Base-by-base conservation (phyloP, 176 grass and related monocot genomes). In the Lolium multiflorum region DNA sequence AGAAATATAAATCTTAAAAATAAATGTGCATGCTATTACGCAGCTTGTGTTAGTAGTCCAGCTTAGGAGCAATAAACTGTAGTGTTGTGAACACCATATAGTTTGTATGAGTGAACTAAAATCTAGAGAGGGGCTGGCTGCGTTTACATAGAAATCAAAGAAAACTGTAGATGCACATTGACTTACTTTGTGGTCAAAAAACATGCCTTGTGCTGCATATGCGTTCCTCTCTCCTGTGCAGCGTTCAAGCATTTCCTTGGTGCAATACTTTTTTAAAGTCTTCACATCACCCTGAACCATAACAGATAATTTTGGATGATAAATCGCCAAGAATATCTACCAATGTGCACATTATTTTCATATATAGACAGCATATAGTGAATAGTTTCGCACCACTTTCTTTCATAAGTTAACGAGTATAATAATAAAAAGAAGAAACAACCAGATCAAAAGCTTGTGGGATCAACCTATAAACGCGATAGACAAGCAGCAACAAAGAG, bases 181-280 rank as follows among this genome's bases (percentile, higher is more conserved):
- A 44, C 82, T 50, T 92, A 95, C 96, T 82, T 98, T 98, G 84
- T 95, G 94, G 84, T 98, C 81, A 71, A 95, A 98, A 85, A 95
- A 95, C 68, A 98, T 92, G 89, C 86, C 89, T 76, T 98, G 96
- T 77, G 89, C 81, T 86, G 92, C 81, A 86, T 98, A 98, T 73
- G 91, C 91, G 67, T 85, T 86, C 75, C 88, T 92, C 75, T 98
- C 93, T 56, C 96, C 96, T 91, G 94, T 92, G 86, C 96, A 98
- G 62, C 93, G 90, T 81, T 98, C 96, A 94, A 98, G 82, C 46
- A 98, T 87, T 92, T 98, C 93, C 56, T 83, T 92, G 25, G 89
- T 94, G 65, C 96, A 98, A 87, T 89, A 98, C 87, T 86, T 98
- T 67, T 95, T 98, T 73, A 98, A 87, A 62, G 84, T 79, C 56